Evolutionary conservation across 441 rosid genomes (phyloP), one percentile per base, ranked within the genome.

Genomic region (Erodium texanum): DNA sequence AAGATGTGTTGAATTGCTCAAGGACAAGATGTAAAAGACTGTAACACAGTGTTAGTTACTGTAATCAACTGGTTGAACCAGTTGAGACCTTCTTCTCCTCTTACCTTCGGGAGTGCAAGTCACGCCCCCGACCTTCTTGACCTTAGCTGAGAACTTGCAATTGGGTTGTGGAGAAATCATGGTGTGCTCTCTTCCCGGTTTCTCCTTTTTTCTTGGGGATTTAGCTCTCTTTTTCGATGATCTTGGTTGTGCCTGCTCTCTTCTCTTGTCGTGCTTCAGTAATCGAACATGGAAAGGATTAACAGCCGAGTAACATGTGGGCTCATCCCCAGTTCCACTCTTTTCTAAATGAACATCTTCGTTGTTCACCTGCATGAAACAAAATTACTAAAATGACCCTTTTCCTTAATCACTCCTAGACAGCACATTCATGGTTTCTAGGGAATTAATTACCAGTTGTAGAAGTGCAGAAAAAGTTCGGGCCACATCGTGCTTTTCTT

Each of bases 401-500:
- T 52, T 24, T 1, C 27, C 18, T 22, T 5, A 19, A 50, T 32
- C 11, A 48, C 19, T 5, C 22, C 36, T 12, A 2, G 9, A 41
- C 10, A 29, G 45, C 61, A 64, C 4, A 64, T 29, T 15, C 14
- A 22, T 36, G 52, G 22, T 23, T 23, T 52, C 36, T 29, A 24
- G 62, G 9, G 36, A 66, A 11, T 7, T 5, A 18, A 73, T 78
- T 87, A 93, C 96, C 94, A 93, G 80, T 77, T 93, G 98, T 69
- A 93, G 99, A 74, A 93, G 93, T 3, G 95, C 95, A 7, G 97
- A 91, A 80, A 93, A 93, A 24, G 88, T 68, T 77, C 97, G 92
- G 64, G 97, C 97, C 62, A 89, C 86, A 14, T 91, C 92, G 64
- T 88, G 95, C 85, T 85, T 91, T 62, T 87, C 89, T 76, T 84